Evolutionary conservation across 129 eudicot species (phyloP).

Genomic region (Flaveria ramosissima): DNA sequence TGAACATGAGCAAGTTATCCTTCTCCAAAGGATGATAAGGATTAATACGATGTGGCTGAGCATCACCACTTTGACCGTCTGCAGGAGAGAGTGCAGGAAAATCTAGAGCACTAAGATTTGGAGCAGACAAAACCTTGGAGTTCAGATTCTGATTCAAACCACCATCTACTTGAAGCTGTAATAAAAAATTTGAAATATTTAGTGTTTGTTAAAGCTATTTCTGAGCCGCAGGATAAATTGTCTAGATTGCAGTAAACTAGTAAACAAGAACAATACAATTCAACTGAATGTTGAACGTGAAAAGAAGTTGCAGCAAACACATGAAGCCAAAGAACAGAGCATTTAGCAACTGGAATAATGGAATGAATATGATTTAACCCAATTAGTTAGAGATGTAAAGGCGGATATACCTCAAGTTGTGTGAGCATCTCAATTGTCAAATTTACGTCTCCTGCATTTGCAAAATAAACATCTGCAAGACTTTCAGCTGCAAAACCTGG

Average conservation of each 20-base stretch:
- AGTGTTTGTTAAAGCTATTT: constrained; percentile 18
- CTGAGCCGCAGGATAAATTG: not conserved
- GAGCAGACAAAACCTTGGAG: constrained; percentile 66
- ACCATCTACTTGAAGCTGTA: constrained; percentile 74
- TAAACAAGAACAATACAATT: not conserved
- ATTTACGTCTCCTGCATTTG: constrained; percentile 78
- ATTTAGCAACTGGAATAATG: not conserved
- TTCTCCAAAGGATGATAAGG: constrained; percentile 60
- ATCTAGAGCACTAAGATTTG: constrained; percentile 65
- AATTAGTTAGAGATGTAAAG: not conserved
- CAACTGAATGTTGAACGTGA: not conserved
- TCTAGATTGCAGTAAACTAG: constrained; percentile 4
- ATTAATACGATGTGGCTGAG: constrained; percentile 47
- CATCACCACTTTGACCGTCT: constrained; percentile 47
- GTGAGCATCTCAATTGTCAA: constrained; percentile 91
- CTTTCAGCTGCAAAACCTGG: constrained; percentile 90
- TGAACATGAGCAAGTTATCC: constrained; percentile 50
- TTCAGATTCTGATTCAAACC: constrained; percentile 58
- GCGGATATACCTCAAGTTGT: constrained; percentile 82
- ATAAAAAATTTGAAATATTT: not conserved
- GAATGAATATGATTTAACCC: too few relatives aligned
- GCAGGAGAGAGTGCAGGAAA: constrained; percentile 65
- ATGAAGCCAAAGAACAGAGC: not conserved
- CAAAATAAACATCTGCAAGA: constrained; percentile 78
- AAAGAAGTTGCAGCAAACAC: not conserved